These are phyloP conservation scores for Protea cynaroides DNA, from an alignment of 164 flowering plant genomes.

Conservation along the genomic window DNA sequence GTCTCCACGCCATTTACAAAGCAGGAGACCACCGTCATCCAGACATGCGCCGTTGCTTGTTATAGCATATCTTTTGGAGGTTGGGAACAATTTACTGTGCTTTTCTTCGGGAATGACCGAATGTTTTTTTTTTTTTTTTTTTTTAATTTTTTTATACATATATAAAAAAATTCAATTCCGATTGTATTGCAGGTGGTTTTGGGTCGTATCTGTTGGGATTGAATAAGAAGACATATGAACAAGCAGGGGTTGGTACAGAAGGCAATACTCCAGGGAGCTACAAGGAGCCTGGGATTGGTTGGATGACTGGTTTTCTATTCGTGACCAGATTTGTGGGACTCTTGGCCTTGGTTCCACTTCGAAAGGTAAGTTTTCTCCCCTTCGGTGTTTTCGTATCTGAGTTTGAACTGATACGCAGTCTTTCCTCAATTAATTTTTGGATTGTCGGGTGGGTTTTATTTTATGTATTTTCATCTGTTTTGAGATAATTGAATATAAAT, in stretches of 20 bases:
- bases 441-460: too few relatives aligned
- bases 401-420: too few relatives aligned
- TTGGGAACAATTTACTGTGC: conserved; percentile 17
- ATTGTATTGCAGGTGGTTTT: conserved; percentile 65
- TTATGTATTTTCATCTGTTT: too few relatives aligned
- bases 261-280: conserved; percentile 52
- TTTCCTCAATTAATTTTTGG: too few relatives aligned
- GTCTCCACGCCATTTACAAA: conserved; percentile 59
- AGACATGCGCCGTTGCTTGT: conserved; percentile 91
- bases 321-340: conserved; percentile 77
- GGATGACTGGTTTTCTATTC: conserved; percentile 74
- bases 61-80: conserved; percentile 86
- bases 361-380: conserved; percentile 59
- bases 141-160: too few relatives aligned
- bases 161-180: too few relatives aligned
- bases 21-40: conserved; percentile 93
- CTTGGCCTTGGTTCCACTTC: conserved; percentile 74
- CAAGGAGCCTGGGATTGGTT: conserved; percentile 75
- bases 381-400: too few relatives aligned
- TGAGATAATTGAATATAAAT: too few relatives aligned
- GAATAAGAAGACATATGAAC: conserved; percentile 65
- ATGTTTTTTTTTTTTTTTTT: not conserved
- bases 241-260: conserved; percentile 46
- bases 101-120: not conserved
- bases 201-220: conserved; percentile 82